Evolutionary conservation across 2,329 filamentous ascomycete species (phyloP).

Genomic region (Fusarium odoratissimum): DNA sequence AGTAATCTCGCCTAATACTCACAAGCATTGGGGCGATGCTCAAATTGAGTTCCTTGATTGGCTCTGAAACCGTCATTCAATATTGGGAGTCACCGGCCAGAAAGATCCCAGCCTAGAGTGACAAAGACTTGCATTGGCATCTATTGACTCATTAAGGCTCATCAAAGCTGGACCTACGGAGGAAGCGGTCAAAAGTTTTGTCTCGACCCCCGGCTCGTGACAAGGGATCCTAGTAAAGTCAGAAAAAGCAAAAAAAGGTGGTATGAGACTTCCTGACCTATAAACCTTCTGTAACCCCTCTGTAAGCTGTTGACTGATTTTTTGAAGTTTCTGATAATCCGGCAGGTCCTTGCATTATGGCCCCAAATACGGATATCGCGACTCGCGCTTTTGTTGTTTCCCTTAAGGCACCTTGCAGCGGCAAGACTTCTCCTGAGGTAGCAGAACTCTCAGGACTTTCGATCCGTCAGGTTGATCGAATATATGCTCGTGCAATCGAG

Average conservation of each 20-base stretch:
- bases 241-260: too few relatives aligned
- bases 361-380: not conserved
- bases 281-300: not conserved
- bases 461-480: not conserved
- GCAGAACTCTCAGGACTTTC: not conserved
- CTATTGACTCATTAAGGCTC: conserved; percentile 19
- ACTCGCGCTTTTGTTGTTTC: not conserved
- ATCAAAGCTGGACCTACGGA: not conserved
- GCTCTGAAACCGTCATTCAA: not conserved
- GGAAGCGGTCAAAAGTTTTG: too few relatives aligned
- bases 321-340: not conserved
- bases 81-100: conserved; percentile 31
- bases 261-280: too few relatives aligned
- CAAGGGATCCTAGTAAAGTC: too few relatives aligned
- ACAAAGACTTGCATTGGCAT: not conserved
- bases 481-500: not conserved
- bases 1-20: conserved; percentile 30
- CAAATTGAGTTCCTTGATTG: conserved; percentile 24
- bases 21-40: not conserved
- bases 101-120: not conserved
- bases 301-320: not conserved
- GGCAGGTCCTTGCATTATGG: not conserved
- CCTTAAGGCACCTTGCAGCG: not conserved
- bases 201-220: too few relatives aligned
- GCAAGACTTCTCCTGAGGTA: not conserved